Percentiles rank a stretch among this genome's conserved stretches.
These are phyloP conservation scores for Eutrema japonicum DNA, from an alignment of 345 rosid genomes.

Conservation along the genomic window DNA sequence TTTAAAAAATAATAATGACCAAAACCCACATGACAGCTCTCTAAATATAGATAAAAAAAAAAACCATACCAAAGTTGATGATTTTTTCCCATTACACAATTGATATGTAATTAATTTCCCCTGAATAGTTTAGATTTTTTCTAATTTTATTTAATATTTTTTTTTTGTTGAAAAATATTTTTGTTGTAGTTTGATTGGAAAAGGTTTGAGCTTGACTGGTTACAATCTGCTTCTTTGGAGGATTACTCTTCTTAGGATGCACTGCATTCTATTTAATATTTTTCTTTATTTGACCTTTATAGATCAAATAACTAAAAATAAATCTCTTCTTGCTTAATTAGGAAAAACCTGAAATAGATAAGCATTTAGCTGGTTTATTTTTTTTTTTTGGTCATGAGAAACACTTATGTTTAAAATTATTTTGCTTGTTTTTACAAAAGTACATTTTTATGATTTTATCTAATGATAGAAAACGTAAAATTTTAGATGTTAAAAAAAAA, in stretches of 20 bases:
- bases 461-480: too few relatives aligned
- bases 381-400: not conserved
- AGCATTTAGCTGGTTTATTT: not conserved
- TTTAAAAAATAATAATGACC: not conserved
- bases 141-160: not conserved
- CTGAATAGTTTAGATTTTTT: not conserved
- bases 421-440: not conserved
- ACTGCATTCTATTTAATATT: too few relatives aligned
- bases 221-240: too few relatives aligned
- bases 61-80: conserved; percentile 21
- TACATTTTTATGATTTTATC: not conserved
- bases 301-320: not conserved
- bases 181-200: too few relatives aligned
- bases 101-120: not conserved
- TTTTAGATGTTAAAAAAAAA: too few relatives aligned
- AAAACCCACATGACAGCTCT: conserved; percentile 39
- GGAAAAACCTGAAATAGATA: not conserved
- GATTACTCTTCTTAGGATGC: too few relatives aligned
- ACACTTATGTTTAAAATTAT: not conserved
- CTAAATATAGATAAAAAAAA: conserved; percentile 4
- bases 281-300: not conserved
- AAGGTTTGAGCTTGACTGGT: too few relatives aligned
- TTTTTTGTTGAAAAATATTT: too few relatives aligned
- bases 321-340: not conserved
- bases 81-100: conserved; percentile 19